phyloP scores from a whole-genome alignment of 2,329 filamentous ascomycete genomes.

The Hymenoscyphus fraxineus region DNA sequence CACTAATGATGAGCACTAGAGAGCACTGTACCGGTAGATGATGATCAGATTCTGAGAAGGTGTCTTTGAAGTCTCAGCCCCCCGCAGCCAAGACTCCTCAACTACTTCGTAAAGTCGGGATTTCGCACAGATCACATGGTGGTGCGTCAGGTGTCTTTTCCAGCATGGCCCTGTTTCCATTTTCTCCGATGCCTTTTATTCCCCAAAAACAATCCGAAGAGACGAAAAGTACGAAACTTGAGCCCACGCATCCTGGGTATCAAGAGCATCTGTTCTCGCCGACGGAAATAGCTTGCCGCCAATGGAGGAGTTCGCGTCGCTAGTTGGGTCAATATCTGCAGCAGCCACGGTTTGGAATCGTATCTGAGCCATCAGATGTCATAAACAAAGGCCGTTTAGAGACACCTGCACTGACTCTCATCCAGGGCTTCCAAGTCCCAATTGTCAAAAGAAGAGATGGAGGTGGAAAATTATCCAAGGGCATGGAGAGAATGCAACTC shows the following conservation, averaged over 20 bases:
- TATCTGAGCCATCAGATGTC: constrained; percentile 7
- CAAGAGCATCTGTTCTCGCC: constrained; percentile 10
- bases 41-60: background rate
- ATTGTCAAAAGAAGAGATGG: background rate
- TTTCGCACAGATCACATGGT: background rate
- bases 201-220: background rate
- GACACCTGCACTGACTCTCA: background rate
- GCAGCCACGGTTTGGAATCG: background rate
- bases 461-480: background rate
- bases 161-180: background rate
- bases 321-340: background rate
- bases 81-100: background rate
- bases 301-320: background rate
- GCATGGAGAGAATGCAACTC: background rate
- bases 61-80: background rate
- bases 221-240: constrained; percentile 4
- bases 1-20: background rate
- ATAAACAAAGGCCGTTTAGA: constrained; percentile 3
- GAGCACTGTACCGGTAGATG: too few relatives aligned
- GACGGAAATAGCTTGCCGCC: background rate
- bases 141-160: background rate
- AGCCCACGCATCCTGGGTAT: background rate
- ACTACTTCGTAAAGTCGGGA: background rate
- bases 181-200: background rate
- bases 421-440: background rate